phyloP scores from a whole-genome alignment of 2,329 filamentous ascomycete species.

The Zasmidium angulare region DNA sequence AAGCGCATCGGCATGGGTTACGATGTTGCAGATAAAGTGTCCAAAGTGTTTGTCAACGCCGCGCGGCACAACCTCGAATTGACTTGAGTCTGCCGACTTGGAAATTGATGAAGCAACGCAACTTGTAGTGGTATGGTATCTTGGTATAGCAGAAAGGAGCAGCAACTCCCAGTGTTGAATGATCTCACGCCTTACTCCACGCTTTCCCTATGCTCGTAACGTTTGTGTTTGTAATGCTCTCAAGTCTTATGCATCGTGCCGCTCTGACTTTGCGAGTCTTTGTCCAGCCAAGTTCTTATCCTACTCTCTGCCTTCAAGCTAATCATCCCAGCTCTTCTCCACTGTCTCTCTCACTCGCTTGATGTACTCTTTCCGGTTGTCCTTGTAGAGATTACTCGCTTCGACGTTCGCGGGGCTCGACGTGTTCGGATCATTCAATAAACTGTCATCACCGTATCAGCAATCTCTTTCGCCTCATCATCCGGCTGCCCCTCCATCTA shows the following conservation, averaged over 20 bases:
- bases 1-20: conserved; percentile 10
- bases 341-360: conserved; percentile 95
- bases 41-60: conserved; percentile 4
- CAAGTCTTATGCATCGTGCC: neutral
- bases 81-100: neutral
- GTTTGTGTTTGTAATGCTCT: neutral
- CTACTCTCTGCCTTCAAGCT: neutral
- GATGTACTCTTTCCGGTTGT: conserved; percentile 93
- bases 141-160: neutral
- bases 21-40: neutral
- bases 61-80: neutral
- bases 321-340: conserved; percentile 98
- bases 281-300: neutral
- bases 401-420: conserved; percentile 97
- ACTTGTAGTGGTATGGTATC: neutral
- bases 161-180: neutral
- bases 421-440: conserved; percentile 98
- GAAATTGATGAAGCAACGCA: no score
- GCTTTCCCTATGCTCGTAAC: neutral
- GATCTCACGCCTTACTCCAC: neutral
- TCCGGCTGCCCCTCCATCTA: neutral
- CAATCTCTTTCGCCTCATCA: neutral
- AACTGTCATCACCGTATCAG: conserved; percentile 52
- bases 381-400: conserved; percentile 96
- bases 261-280: no score